These are phyloP conservation scores for Aspergillus sergii DNA, from an alignment of 2,329 filamentous ascomycete genomes.

Conservation along the genomic window DNA sequence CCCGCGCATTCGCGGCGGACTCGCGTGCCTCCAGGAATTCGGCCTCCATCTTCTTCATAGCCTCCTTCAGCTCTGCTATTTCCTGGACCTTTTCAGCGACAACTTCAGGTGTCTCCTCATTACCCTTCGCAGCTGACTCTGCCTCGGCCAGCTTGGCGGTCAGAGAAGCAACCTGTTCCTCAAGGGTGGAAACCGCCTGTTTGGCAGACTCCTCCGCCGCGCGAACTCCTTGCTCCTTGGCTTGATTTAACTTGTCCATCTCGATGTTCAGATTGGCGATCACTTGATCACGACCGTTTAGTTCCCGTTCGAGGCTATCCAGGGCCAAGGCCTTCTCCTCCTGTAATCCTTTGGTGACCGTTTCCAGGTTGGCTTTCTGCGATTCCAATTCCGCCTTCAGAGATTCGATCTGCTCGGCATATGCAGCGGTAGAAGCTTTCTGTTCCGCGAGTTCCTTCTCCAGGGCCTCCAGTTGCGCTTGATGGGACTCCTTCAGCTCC, in stretches of 20 bases:
- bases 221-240: constrained; percentile 40
- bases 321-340: constrained; percentile 36
- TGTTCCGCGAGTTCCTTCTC: constrained; percentile 38
- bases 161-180: constrained; percentile 39
- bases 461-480: constrained; percentile 37
- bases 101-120: constrained; percentile 27
- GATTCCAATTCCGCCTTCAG: constrained; percentile 37
- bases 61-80: constrained; percentile 35
- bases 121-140: constrained; percentile 30
- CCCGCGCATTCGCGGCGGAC: constrained; percentile 22
- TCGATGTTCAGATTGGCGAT: constrained; percentile 44
- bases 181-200: constrained; percentile 30
- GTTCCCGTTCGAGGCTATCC: constrained; percentile 36
- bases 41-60: constrained; percentile 34
- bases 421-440: constrained; percentile 32
- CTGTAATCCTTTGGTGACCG: constrained; percentile 26
- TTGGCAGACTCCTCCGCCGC: constrained; percentile 38
- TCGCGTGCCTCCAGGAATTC: constrained; percentile 36
- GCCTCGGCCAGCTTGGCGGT: constrained; percentile 38
- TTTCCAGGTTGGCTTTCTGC: constrained; percentile 31
- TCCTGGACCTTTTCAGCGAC: constrained; percentile 42
- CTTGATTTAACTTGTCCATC: constrained; percentile 35
- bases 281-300: constrained; percentile 40
- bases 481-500: constrained; percentile 40
- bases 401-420: constrained; percentile 32